Conservation (phyloP, 768 basidiomycete genomes). For the Sporobolomyces pararoseus region DNA sequence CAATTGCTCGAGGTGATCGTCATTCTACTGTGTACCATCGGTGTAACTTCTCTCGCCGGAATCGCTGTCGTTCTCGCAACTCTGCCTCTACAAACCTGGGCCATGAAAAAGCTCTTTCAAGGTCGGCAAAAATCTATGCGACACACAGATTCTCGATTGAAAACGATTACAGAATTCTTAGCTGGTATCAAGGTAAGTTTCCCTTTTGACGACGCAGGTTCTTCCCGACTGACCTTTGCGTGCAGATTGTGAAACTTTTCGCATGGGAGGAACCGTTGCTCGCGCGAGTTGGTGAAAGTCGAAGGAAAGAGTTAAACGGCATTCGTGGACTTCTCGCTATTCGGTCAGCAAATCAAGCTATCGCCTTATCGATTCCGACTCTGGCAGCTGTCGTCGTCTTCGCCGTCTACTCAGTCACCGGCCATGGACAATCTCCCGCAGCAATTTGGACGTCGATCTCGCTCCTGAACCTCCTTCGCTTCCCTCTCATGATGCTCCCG, state of each 20-base stretch:
- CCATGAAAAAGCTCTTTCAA: constrained; percentile 69
- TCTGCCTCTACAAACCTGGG: constrained; percentile 63
- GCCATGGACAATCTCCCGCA: constrained; percentile 65
- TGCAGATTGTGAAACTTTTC: constrained; percentile 69
- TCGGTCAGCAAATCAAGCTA: constrained; percentile 42
- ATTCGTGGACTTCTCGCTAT: constrained; percentile 49
- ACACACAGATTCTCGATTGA: constrained; percentile 84
- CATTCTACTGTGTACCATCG: constrained; percentile 68
- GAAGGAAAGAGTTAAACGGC: constrained; percentile 65
- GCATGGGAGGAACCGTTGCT: constrained; percentile 61
- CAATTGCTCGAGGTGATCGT: constrained; percentile 72
- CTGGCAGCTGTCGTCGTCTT: constrained; percentile 67
- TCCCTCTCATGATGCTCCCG: constrained; percentile 29
- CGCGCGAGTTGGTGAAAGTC: constrained; percentile 63
- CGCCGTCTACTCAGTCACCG: constrained; percentile 69
- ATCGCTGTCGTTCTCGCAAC: constrained; percentile 61
- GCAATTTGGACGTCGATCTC: constrained; percentile 64
- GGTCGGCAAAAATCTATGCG: constrained; percentile 69
- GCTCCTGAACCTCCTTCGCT: constrained; percentile 72
- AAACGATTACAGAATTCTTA: constrained; percentile 68
- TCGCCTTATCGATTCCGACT: constrained; percentile 56
- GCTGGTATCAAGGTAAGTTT: constrained; percentile 6
- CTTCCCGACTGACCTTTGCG: no score
- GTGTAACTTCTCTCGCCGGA: constrained; percentile 58
- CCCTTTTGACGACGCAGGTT: no score